A percentile compares a stretch with the other conserved stretches of the same genome.
phyloP scores from a whole-genome alignment of 2,329 filamentous ascomycete species.

The Aureobasidium sp. region DNA sequence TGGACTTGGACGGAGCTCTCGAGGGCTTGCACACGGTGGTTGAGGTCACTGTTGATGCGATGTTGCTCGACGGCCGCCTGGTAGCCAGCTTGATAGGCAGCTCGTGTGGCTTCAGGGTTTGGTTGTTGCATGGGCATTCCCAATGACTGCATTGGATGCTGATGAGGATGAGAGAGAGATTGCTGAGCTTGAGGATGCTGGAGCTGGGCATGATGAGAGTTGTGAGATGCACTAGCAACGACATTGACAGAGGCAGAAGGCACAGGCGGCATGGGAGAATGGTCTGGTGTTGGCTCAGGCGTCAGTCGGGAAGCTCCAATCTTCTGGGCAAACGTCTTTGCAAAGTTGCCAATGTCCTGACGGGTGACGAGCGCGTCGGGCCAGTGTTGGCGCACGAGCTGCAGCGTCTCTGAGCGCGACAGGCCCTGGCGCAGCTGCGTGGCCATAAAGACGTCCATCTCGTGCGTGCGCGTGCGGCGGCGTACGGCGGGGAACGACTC shows the following conservation, averaged over 20 bases:
- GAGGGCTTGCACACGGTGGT: not conserved
- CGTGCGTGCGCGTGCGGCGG: constrained; percentile 9
- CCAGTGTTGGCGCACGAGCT: constrained; percentile 7
- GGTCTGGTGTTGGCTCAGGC: not conserved
- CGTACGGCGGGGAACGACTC: constrained; percentile 4
- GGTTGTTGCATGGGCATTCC: not conserved
- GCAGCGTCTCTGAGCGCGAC: constrained; percentile 6
- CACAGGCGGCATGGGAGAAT: not conserved
- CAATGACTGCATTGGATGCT: not conserved
- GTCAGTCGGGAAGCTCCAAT: not conserved
- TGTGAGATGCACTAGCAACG: not conserved
- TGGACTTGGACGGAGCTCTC: constrained; percentile 4
- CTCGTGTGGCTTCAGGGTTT: not conserved
- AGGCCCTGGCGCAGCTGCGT: constrained; percentile 6
- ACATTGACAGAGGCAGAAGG: not conserved
- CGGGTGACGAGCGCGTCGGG: constrained; percentile 5
- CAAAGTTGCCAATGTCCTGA: constrained; percentile 13
- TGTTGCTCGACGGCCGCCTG: constrained; percentile 12
- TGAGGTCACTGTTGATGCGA: constrained; percentile 11
- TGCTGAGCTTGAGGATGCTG: not conserved
- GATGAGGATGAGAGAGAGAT: not conserved
- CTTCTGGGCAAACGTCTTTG: constrained; percentile 8
- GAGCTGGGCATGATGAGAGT: not conserved
- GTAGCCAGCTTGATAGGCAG: constrained; percentile 9
- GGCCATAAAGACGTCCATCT: constrained; percentile 13